Base-by-base conservation (phyloP, 2,329 filamentous ascomycete species). In the Tolypocladium ovalisporum region DNA sequence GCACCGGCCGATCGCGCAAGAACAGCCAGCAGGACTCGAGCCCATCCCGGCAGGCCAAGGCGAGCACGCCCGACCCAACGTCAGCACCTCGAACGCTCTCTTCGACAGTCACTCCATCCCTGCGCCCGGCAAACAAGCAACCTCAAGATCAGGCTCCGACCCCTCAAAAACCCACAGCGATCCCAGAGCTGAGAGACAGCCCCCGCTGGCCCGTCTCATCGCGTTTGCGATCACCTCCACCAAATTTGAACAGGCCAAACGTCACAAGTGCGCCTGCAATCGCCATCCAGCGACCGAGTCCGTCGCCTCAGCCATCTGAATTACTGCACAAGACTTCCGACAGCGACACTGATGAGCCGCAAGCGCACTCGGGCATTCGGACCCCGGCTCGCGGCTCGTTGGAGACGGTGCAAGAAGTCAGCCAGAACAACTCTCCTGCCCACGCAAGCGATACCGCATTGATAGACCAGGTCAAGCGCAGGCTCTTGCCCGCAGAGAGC, bases 391-490 rank as follows among this genome's bases (percentile, higher is more conserved):
- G 79, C 55, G 84, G 86, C 54, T 83, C 83, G 53, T 75, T 97
- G 58, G 93, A 96, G 73, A 97, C 94, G 0, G 93, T 97, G 19
- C 88, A 96, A 69, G 93, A 97, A 77, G 86, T 88, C 56, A 94
- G 90, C 73, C 82, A 90, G 59, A 85, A 87, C 49, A 85, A 84
- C 54, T 89, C 88, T 1, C 88, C 89, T 66, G 77, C 71, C 64
- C 74, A 73, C 54, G 69, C 68, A 36, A 65, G 74, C 59, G 76
- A 78, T 59, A 71, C 75, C 19, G 74, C 75, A 29, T 59, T 73
- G 39, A 64, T 81, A 55, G 81, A 83, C 58, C 81, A 76, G 69
- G 72, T 77, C 29, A 76, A 76, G 49, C 77, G 82, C 61, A 79
- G 77, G 64, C 70, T 79, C 10, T 66, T 69, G 4, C 72, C 73